A percentile compares a stretch with the other conserved stretches of the same genome.
Conservation (phyloP, 768 basidiomycete species). For the Psilocybe cyanescens region DNA sequence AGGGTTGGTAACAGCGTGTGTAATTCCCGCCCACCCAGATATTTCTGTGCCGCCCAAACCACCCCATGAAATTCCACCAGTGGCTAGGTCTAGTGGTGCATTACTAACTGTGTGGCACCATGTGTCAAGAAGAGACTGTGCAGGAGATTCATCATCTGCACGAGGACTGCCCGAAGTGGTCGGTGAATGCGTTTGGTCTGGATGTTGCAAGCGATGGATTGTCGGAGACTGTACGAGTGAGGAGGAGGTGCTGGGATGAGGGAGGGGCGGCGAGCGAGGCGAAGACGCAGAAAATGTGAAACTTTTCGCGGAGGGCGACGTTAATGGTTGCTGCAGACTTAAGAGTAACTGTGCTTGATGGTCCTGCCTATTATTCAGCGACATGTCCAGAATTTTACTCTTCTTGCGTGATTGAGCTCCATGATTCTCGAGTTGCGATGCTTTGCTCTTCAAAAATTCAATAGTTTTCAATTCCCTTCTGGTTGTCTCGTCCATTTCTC, state of each 20-base stretch:
- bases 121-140: slow-evolving; percentile 80
- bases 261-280: slow-evolving; percentile 33
- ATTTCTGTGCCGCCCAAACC: slow-evolving; percentile 60
- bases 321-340: slow-evolving; percentile 46
- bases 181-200: slow-evolving; percentile 59
- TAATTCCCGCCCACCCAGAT: slow-evolving; percentile 58
- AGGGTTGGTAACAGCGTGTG: slow-evolving; percentile 40
- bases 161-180: slow-evolving; percentile 72
- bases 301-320: slow-evolving; percentile 34
- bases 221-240: slow-evolving; percentile 51
- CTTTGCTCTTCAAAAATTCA: slow-evolving; percentile 76
- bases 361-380: slow-evolving; percentile 33
- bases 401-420: slow-evolving; percentile 29
- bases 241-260: slow-evolving; percentile 27
- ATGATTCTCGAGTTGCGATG: slow-evolving; percentile 53
- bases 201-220: slow-evolving; percentile 65
- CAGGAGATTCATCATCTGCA: slow-evolving; percentile 75
- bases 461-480: slow-evolving; percentile 84
- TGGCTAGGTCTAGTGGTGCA: slow-evolving; percentile 54
- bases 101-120: slow-evolving; percentile 86
- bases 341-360: slow-evolving; percentile 57
- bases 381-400: slow-evolving; percentile 29
- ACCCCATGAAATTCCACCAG: slow-evolving; percentile 62
- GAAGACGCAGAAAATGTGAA: slow-evolving; percentile 33
- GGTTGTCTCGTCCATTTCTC: slow-evolving; percentile 83